Conservation (phyloP, 805 yeast species). For the Ogataea ganodermae region DNA sequence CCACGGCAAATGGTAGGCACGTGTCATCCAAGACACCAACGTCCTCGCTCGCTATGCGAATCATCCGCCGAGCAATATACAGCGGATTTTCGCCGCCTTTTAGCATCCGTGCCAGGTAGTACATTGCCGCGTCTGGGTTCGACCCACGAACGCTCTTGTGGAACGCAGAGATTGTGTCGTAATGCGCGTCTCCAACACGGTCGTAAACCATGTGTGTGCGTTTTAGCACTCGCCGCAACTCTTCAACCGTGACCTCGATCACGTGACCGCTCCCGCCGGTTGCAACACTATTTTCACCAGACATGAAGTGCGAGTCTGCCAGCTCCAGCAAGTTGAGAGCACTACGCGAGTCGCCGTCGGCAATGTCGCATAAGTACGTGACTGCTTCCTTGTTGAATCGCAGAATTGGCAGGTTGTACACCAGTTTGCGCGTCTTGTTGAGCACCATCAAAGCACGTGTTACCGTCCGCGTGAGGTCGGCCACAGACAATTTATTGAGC, state of each 20-base stretch:
- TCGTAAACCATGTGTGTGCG: constrained; percentile 71
- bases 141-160: constrained; percentile 92
- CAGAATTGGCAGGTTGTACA: constrained; percentile 51
- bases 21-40: constrained; percentile 83
- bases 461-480: constrained; percentile 56
- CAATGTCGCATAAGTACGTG: constrained; percentile 66
- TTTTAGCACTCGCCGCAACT: constrained; percentile 44
- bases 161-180: constrained; percentile 93
- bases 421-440: constrained; percentile 59
- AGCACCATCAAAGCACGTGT: constrained; percentile 58
- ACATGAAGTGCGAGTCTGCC: constrained; percentile 53
- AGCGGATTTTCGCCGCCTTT: constrained; percentile 93
- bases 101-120: constrained; percentile 84
- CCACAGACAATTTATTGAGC: constrained; percentile 50
- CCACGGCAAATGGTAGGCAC: constrained; percentile 81
- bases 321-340: constrained; percentile 82
- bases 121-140: constrained; percentile 86
- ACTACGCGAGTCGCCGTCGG: constrained; percentile 88
- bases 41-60: constrained; percentile 94
- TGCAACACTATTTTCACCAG: constrained; percentile 19
- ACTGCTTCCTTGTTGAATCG: constrained; percentile 57
- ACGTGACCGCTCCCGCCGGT: constrained; percentile 9
- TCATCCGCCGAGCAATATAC: constrained; percentile 87
- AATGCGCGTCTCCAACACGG: constrained; percentile 86
- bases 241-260: constrained; percentile 41